Conservation (phyloP, 2,329 filamentous ascomycete species). For the Sarocladium strictum region DNA sequence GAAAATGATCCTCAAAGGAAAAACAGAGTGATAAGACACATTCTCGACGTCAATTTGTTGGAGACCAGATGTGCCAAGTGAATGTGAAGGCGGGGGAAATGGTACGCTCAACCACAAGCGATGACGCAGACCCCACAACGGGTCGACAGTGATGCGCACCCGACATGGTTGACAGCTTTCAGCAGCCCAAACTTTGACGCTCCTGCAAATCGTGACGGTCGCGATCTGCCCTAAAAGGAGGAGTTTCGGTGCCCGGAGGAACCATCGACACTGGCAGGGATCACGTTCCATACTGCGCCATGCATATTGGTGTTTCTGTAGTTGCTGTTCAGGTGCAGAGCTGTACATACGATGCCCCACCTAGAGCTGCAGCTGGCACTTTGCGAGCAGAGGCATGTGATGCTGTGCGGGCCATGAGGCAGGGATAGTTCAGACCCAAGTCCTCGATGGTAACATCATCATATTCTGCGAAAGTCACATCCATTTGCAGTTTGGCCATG, state of each 20-base stretch:
- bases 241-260: neutral
- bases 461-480: too few species aligned
- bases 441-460: too few species aligned
- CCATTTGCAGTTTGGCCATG: too few species aligned
- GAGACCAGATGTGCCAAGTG: neutral
- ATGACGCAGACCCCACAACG: slow-evolving; percentile 7
- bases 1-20: too few species aligned
- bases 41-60: too few species aligned
- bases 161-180: neutral
- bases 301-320: neutral
- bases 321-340: too few species aligned
- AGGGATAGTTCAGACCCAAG: too few species aligned
- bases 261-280: neutral
- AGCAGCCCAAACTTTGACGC: neutral
- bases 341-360: too few species aligned
- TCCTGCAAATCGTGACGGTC: neutral
- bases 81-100: neutral
- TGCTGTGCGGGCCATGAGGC: too few species aligned
- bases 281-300: neutral
- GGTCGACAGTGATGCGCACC: neutral
- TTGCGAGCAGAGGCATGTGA: too few species aligned
- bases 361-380: too few species aligned
- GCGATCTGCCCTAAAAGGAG: neutral
- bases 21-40: too few species aligned
- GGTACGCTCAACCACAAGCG: neutral